Evolutionary conservation across 1,284 basidiomycete species (phyloP).

Genomic region (Erythrobasidium hasegawianum): DNA sequence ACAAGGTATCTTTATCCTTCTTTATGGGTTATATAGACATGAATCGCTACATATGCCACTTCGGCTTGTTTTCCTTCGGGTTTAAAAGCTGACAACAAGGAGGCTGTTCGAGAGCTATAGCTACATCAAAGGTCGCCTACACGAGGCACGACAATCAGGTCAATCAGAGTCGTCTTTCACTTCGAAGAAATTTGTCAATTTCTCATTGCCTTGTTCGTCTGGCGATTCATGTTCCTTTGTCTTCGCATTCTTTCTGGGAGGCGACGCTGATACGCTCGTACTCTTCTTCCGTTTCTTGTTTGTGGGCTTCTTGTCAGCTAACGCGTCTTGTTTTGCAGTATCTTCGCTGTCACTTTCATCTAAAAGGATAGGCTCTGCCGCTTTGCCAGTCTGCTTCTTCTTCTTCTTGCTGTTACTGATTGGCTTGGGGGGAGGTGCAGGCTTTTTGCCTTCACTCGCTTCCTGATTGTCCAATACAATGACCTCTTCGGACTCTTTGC

Average conservation of each 20-base stretch:
- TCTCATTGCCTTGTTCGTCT: constrained; percentile 20
- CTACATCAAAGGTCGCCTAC: no score
- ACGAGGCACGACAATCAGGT: no score
- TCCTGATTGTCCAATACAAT: no score
- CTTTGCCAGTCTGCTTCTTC: constrained; percentile 3
- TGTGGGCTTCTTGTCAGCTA: background rate
- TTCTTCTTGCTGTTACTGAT: background rate
- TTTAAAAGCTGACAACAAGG: no score
- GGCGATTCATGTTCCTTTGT: background rate
- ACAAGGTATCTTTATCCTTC: no score
- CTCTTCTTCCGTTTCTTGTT: background rate
- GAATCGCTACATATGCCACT: no score
- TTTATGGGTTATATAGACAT: no score
- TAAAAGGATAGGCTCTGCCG: constrained; percentile 11
- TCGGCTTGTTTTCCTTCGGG: no score
- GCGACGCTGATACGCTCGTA: background rate
- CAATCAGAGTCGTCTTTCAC: constrained; percentile 11
- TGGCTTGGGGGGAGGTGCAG: background rate
- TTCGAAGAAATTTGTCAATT: constrained; percentile 27
- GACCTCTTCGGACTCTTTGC: background rate
- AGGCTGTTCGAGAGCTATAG: no score
- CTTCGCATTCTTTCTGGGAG: background rate
- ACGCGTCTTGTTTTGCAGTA: background rate
- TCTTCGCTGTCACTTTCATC: constrained; percentile 9
- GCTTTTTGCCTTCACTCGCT: no score